Base-by-base conservation (phyloP, 129 eudicot species). In the Flaveria bidentis region DNA sequence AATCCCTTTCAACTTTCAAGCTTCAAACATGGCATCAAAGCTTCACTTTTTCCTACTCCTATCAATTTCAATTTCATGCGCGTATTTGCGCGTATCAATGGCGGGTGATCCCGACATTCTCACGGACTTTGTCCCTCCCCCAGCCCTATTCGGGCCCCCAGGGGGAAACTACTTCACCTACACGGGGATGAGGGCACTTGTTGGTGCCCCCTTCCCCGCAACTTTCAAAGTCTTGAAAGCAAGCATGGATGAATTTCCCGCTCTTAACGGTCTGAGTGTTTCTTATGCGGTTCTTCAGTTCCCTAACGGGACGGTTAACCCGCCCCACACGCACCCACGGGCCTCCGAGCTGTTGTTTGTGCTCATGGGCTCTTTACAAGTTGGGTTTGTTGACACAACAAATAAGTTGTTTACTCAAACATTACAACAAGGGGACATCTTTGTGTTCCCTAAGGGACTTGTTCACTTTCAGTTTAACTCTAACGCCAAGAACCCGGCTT, bases 291-390 rank as follows among this genome's bases (percentile, higher is more conserved):
- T 72, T 15, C 78, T 79, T 11, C 61, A 72, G 58, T 79, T 79
- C 78, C 78, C 83, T 64, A 66, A 73, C 13, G 73, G 83, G 18
- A 62, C 74, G 2, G 74, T 79, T 45, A 72, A 72, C 78, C 83
- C 83, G 17, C 83, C 83, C 1, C 83, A 64, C 78, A 79, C 73
- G 28, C 78, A 79, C 25, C 78, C 83, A 1, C 74, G 78, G 14
- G 78, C 78, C 42, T 72, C 83, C 5, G 83, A 79, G 50, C 60
- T 79, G 46, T 36, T 79, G 44, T 79, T 79, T 64, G 67, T 79
- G 44, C 77, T 79, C 67, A 74, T 72, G 67, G 83, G 83, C 7
- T 62, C 74, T 0, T 78, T 78, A 22, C 45, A 79, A 33, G 78
- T 79, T 23, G 78, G 78, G 52, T 79, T 72, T 79, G 67, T 79